Percentiles rank a stretch among this genome's conserved stretches.
Conservation (phyloP, 768 basidiomycete species). For the Suillus clintonianus region DNA sequence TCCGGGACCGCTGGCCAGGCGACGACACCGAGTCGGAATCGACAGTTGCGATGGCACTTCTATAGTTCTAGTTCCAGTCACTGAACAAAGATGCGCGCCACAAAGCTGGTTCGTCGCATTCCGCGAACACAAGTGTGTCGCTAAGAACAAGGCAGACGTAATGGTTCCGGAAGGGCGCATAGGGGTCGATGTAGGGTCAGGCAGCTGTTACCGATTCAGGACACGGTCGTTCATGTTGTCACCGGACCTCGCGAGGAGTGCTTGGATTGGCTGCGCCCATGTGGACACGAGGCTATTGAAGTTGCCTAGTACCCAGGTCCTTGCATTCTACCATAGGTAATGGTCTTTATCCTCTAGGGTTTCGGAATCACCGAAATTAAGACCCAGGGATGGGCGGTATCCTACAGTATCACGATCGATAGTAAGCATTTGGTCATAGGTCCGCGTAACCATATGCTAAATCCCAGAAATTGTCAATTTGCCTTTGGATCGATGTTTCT, state of each 20-base stretch:
- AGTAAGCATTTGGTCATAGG: neutral
- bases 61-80: conserved; percentile 55
- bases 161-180: conserved; percentile 50
- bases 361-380: no score
- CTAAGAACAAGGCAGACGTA: conserved; percentile 67
- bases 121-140: conserved; percentile 54
- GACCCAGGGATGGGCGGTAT: no score
- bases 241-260: conserved; percentile 58
- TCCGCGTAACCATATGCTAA: neutral
- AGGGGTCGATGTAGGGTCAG: conserved; percentile 58
- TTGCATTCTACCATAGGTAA: conserved; percentile 48
- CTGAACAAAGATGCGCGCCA: conserved; percentile 54
- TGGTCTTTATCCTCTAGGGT: neutral
- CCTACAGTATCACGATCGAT: no score
- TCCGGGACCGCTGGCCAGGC: conserved; percentile 32
- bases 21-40: conserved; percentile 48
- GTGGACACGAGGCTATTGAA: conserved; percentile 45
- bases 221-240: conserved; percentile 54
- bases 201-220: conserved; percentile 30
- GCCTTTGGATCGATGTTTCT: neutral
- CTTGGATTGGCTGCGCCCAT: conserved; percentile 72
- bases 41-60: conserved; percentile 41
- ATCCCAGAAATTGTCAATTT: neutral
- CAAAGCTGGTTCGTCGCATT: conserved; percentile 47
- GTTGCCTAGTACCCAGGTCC: conserved; percentile 56